A percentile compares a stretch with the other conserved stretches of the same genome.
These are phyloP conservation scores for Biscutella laevigata DNA, from an alignment of 441 rosid species.

Conservation along the genomic window DNA sequence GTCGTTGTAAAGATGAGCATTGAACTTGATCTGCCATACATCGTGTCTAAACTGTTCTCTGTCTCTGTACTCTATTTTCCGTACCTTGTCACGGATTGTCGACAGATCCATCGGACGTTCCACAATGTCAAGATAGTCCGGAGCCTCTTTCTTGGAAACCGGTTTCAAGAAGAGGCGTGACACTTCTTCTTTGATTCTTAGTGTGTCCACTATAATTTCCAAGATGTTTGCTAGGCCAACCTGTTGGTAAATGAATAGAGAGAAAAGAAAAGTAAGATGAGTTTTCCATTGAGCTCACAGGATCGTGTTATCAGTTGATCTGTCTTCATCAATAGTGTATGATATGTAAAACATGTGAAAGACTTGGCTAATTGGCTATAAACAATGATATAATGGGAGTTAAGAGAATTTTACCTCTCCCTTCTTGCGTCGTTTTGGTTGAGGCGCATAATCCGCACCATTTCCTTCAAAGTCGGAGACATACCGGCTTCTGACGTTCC, in stretches of 20 bases:
- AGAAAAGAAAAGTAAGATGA: background rate
- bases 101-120: conserved; percentile 88
- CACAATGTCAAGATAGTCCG: conserved; percentile 65
- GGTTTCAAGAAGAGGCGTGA: conserved; percentile 89
- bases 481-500: conserved; percentile 50
- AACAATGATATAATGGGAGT: background rate
- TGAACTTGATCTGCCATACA: conserved; percentile 68
- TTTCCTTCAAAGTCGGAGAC: conserved; percentile 39
- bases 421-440: conserved; percentile 82
- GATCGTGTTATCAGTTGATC: background rate
- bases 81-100: conserved; percentile 68
- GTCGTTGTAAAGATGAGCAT: conserved; percentile 82
- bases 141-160: conserved; percentile 86
- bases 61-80: conserved; percentile 78
- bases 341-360: background rate
- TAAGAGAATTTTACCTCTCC: conserved; percentile 65
- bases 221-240: conserved; percentile 83
- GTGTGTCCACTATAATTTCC: conserved; percentile 69
- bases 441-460: conserved; percentile 48
- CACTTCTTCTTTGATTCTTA: conserved; percentile 46
- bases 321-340: background rate
- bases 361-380: background rate
- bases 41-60: conserved; percentile 74
- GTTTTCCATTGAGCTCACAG: background rate
- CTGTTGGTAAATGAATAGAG: conserved; percentile 27